A percentile compares a stretch with the other conserved stretches of the same genome.
These are phyloP conservation scores for Phlyctochytrium bullatum DNA, from an alignment of 192 early-diverging fungal genomes.

Conservation along the genomic window DNA sequence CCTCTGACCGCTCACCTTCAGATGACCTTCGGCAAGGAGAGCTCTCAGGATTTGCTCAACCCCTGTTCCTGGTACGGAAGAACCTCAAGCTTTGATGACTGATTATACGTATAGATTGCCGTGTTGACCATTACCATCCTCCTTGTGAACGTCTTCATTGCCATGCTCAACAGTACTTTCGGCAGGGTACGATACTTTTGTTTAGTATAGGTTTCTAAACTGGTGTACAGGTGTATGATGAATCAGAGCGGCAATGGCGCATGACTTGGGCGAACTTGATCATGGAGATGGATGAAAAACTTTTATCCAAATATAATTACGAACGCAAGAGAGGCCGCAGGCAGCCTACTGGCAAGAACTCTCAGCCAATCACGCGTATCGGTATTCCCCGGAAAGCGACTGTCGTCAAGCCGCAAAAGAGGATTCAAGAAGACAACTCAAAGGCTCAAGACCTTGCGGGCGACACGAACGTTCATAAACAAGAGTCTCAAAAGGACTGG, in stretches of 20 bases:
- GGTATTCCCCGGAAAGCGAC: constrained; percentile 16
- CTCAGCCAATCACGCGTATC: constrained; percentile 18
- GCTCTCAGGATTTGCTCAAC: constrained; percentile 1
- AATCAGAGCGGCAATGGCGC: constrained; percentile 8
- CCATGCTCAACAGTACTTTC: constrained; percentile 20
- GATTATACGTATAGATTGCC: too few relatives aligned
- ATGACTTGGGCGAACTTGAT: constrained; percentile 14
- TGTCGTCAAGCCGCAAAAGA: constrained; percentile 9
- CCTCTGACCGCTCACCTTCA: constrained; percentile 4
- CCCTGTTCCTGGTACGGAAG: constrained; percentile 22
- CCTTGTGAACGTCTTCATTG: constrained; percentile 28
- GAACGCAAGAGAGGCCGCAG: neutral
- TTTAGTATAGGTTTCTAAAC: too few relatives aligned
- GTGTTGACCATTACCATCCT: constrained; percentile 18
- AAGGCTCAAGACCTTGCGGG: neutral
- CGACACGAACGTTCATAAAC: neutral
- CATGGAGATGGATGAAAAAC: constrained; percentile 23
- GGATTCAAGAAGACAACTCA: neutral
- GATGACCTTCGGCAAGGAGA: constrained; percentile 13
- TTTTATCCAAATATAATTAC: neutral
- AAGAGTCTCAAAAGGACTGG: neutral
- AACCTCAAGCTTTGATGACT: too few relatives aligned
- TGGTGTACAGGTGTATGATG: constrained; percentile 7
- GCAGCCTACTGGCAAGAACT: neutral
- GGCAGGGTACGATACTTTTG: too few relatives aligned